Base-by-base conservation (phyloP, 306 rosid genomes). In the barrel medic (Medicago truncatula) region DNA sequence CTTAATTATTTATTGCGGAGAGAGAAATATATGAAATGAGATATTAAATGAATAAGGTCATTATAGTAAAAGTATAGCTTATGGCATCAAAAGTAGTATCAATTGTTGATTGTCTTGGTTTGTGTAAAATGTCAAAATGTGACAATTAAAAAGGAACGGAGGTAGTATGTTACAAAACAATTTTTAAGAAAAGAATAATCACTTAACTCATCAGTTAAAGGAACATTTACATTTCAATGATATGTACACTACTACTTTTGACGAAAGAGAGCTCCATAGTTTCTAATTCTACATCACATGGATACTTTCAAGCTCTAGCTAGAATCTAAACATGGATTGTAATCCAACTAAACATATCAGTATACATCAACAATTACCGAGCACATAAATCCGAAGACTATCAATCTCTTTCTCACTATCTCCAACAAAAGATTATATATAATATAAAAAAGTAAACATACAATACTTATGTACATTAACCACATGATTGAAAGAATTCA, bases 101-200 rank as follows among this genome's bases (percentile, higher is more conserved):
- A n/a, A n/a, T n/a, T n/a, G n/a, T n/a, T n/a, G n/a, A n/a, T n/a
- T n/a, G n/a, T n/a, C n/a, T n/a, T n/a, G n/a, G n/a, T n/a, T n/a
- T n/a, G n/a, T n/a, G n/a, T n/a, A n/a, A n/a, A n/a, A n/a, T n/a
- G n/a, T n/a, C n/a, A n/a, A n/a, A n/a, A n/a, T n/a, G n/a, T n/a
- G n/a, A n/a, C n/a, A n/a, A n/a, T n/a, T n/a, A n/a, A n/a, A n/a
- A n/a, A n/a, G n/a, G n/a, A n/a, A n/a, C n/a, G n/a, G n/a, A n/a
- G n/a, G n/a, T n/a, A n/a, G n/a, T n/a, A 23, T 23, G 28, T 23
- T 23, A 67, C 39, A 74, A 72, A 53, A 36, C 58, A 75, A 57
- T 66, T 67, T 57, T 34, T 50, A 49, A 74, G 54, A 53, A 38
- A 67, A 57, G 60, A 80, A 74, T 59, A 50, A 66, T 44, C 78